These are phyloP conservation scores for Mycena belliarum DNA, from an alignment of 768 basidiomycete genomes.

Conservation along the genomic window DNA sequence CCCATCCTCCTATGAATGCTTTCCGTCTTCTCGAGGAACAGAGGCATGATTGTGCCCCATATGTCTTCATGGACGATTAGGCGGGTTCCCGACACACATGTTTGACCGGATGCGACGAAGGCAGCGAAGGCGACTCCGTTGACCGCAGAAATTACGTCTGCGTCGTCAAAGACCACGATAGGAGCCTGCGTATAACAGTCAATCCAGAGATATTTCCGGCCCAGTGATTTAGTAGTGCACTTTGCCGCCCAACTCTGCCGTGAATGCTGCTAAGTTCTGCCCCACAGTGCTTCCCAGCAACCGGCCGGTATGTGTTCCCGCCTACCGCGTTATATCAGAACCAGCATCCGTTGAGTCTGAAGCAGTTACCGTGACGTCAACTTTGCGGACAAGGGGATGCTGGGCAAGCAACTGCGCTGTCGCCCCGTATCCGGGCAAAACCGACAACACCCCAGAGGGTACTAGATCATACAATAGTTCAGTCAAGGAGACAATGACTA, in stretches of 20 bases:
- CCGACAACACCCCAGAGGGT: constrained; percentile 71
- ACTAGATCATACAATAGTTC: constrained; percentile 42
- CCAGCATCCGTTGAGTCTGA: too few species aligned
- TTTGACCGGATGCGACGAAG: constrained; percentile 87
- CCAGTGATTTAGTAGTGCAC: constrained; percentile 34
- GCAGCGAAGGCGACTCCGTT: constrained; percentile 84
- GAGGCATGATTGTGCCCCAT: constrained; percentile 66
- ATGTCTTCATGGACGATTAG: constrained; percentile 70
- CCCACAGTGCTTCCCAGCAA: constrained; percentile 73
- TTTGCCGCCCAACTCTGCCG: constrained; percentile 88
- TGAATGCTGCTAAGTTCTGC: constrained; percentile 69
- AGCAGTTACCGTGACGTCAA: constrained; percentile 76
- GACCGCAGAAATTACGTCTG: constrained; percentile 70
- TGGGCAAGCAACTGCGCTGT: constrained; percentile 68
- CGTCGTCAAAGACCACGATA: constrained; percentile 77
- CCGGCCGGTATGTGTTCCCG: constrained; percentile 79
- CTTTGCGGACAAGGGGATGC: constrained; percentile 70
- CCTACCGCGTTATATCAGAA: constrained; percentile 38
- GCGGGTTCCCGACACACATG: constrained; percentile 90
- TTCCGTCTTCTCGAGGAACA: constrained; percentile 62
- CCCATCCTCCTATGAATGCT: constrained; percentile 74
- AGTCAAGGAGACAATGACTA: background rate
- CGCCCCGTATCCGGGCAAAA: constrained; percentile 73
- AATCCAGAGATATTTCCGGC: background rate
- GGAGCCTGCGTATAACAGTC: constrained; percentile 57